These are phyloP conservation scores for Phytophthora citricola DNA, from an alignment of 352 stramenopile species.

Conservation along the genomic window DNA sequence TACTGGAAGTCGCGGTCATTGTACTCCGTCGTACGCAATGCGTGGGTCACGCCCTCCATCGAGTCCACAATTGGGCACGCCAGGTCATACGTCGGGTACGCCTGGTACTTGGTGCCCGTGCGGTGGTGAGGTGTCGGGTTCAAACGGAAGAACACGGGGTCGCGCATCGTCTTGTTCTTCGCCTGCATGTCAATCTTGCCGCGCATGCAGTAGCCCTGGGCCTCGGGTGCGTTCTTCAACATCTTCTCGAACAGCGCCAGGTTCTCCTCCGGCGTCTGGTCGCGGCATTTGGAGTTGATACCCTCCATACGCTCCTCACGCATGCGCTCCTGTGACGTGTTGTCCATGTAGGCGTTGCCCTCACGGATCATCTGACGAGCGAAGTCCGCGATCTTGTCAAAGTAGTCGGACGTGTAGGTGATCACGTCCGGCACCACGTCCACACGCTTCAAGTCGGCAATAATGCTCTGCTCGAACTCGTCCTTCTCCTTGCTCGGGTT, in stretches of 20 bases:
- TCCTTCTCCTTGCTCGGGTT: conserved; percentile 99
- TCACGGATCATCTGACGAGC: conserved; percentile 95
- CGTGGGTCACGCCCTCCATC: conserved; percentile 99
- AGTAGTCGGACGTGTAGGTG: conserved; percentile 99
- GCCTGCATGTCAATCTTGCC: conserved; percentile 96
- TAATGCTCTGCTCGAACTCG: conserved; percentile 98
- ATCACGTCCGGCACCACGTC: conserved; percentile 82
- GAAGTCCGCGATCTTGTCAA: conserved; percentile 95
- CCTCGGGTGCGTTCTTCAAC: conserved; percentile 91
- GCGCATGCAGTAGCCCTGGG: conserved; percentile 81
- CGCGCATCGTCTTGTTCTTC: conserved; percentile 90
- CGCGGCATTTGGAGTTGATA: conserved; percentile 91
- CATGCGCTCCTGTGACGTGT: conserved; percentile 98
- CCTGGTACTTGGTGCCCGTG: conserved; percentile 97
- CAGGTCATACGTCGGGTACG: conserved; percentile 99
- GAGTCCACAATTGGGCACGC: conserved; percentile 99
- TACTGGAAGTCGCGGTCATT: conserved; percentile 99
- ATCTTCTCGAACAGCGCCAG: conserved; percentile 97
- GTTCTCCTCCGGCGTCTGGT: conserved; percentile 86
- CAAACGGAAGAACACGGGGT: conserved; percentile 90
- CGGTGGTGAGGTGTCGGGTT: conserved; percentile 89
- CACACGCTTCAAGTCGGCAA: conserved; percentile 89
- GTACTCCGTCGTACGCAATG: conserved; percentile 99
- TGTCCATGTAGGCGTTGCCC: conserved; percentile 99
- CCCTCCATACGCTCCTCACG: conserved; percentile 95